Base-by-base conservation (phyloP, 2,329 filamentous ascomycete species). In the Esteya vermicola region DNA sequence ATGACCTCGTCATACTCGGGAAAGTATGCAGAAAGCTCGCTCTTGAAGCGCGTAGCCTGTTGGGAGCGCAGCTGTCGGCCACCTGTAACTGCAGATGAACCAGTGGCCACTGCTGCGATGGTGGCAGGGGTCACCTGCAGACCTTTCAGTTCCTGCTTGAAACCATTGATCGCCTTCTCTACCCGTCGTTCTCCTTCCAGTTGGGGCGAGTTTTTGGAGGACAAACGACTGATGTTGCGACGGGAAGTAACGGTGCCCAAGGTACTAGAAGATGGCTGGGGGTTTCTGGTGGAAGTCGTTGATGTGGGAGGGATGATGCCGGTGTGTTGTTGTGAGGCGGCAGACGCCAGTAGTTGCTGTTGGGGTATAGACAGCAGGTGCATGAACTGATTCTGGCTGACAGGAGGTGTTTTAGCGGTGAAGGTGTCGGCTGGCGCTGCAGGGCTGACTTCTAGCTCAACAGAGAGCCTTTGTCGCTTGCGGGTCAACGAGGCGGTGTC, bases 1-100 rank as follows among this genome's bases (percentile, higher is more conserved):
- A 96, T 85, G 49, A 95, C 75, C 56, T 93, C 85, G 59, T 95
- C 88, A 59, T 94, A 96, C 53, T 93, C 88, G 39, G 83, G 78
- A 54, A 96, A 95, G 61, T 94, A 96, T 36, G 77, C 73, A 28
- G 86, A 80, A 45, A 96, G 69, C 54, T 95, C 88, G 60, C 86
- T 95, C 68, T 93, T 94, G 61, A 86, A 80, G 50, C 85, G 72
- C 38, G 80, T 80, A 10, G 81, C 82, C 52, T 93, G 85, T 52
- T 93, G 83, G 39, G 85, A 93, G 46, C 89, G 75, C 56, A 95
- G 65, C 55, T 85, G 89, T 52, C 72, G 70, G 47, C 88, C 81
- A 49, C 83, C 78, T 45, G 76, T 65, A 49, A 83, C 78, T 45
- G 76, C 65, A 50, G 63, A 62, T 20, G 35, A 26, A 27, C n/a